Evolutionary conservation across 208 protist species (phyloP), one percentile per base, ranked within the genome.

Genomic region (Trypanosoma scelopori): DNA sequence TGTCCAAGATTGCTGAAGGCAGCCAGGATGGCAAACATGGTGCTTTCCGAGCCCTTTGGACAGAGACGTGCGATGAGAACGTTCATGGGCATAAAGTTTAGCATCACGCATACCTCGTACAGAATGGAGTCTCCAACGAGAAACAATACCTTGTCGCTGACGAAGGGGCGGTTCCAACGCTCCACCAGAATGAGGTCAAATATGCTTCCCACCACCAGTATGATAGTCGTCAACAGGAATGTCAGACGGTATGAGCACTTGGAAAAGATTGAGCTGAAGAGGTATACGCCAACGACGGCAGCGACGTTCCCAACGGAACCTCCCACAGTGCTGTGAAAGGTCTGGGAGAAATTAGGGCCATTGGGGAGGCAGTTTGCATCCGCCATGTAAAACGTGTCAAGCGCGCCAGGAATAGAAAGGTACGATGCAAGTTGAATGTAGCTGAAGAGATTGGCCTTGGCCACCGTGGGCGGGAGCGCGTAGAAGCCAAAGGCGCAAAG

Each of bases 311-410:
- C 74, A 32, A 87, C 68, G 43, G 81, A 55, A 27, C 51, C 49
- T 23, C 59, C 63, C n/a, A 84, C 49, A 37, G 82, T 84, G 20
- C 65, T 55, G 52, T 85, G 85, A 58, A 81, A 89, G 16, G 66
- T 76, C 18, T 80, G 63, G 39, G 55, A 70, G 65, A 91, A 87
- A 32, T 86, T 63, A 9, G 77, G 82, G 9, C 79, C 82, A 43
- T 71, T 37, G 9, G 81, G 79, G 6, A 79, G 18, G 35, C 76
- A 86, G 20, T 55, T 55, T 1, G 48, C 49, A 30, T 72, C 53
- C 0, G 69, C 68, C 58, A 77, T 76, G 71, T 73, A 89, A 60
- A 82, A 88, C 30, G 61, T 79, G 47, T 85, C 70, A 22, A 84
- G 60, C n/a, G 71, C 76, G 39, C 74, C 79, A 6, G 67, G 51